Base-by-base conservation (phyloP, 225 moss, liverwort and hornwort species). In the Antitrichia curtipendula region DNA sequence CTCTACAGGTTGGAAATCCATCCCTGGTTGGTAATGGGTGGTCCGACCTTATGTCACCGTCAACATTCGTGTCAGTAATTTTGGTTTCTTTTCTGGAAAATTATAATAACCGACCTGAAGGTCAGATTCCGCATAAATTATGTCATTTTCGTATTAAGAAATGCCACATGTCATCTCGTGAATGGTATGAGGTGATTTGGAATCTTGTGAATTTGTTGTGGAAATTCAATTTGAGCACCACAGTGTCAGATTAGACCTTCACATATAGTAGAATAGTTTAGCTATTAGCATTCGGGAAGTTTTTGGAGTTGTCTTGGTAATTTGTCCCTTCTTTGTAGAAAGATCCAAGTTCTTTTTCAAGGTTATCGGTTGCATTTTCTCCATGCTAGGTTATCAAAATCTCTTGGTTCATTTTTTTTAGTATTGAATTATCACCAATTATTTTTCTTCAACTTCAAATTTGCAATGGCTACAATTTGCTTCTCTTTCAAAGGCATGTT, bases 391-490 rank as follows among this genome's bases (percentile, higher is more conserved):
- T 16, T 71, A 43, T 43, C 1, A 43, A 68, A 71, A 25, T 9
- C 27, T 27, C 2, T 0, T 0, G 0, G 5, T 71, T 71, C 3
- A 43, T 71, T 71, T 16, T 0, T 10, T 43, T 6, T 43, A 23
- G 1, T 43, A 27, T 43, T 3, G 3, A 43, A 43, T 28, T 16
- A 3, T 41, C 3, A 25, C 3, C 0, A 1, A 0, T 3, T 0
- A 43, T 1, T 28, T 71, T 71, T 1, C 3, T 28, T 43, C 7
- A 5, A 71, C 3, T 71, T 28, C 43, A 43, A 71, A 16, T 43
- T 27, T 71, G 10, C 6, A 16, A 71, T 9, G 6, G 71, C 3
- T 16, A 71, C 3, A 16, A 43, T 43, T 6, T n/a, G n/a, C 0
- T 43, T 3, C 5, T 43, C 4, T 43, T 40, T 71, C 9, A 43